Evolutionary conservation across 2,329 filamentous ascomycete genomes (phyloP).

Genomic region (Penicillium sp.): DNA sequence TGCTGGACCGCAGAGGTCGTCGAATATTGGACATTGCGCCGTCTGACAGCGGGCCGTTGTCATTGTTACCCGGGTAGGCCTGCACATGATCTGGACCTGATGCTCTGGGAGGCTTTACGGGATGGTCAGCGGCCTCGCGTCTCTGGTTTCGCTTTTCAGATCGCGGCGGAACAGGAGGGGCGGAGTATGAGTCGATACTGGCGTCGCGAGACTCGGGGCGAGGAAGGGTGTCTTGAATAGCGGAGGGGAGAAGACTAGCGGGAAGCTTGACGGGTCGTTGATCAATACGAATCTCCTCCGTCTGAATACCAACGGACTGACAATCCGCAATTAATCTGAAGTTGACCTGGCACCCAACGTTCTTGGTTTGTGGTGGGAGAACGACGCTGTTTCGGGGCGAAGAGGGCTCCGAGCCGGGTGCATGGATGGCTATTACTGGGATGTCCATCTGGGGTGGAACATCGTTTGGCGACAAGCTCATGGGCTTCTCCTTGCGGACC

Average conservation of each 20-base stretch:
- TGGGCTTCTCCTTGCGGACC: conserved; percentile 15
- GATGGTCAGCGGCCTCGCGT: conserved; percentile 40
- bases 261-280: conserved; percentile 74
- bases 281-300: conserved; percentile 86
- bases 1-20: conserved; percentile 75
- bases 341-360: conserved; percentile 77
- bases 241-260: conserved; percentile 75
- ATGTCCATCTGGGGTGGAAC: conserved; percentile 53
- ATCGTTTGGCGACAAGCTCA: conserved; percentile 12
- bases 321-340: conserved; percentile 51
- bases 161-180: conserved; percentile 38
- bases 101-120: conserved; percentile 25
- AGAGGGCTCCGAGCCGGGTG: conserved; percentile 79
- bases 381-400: conserved; percentile 74
- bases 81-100: conserved; percentile 55
- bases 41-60: conserved; percentile 70
- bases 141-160: conserved; percentile 31
- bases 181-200: conserved; percentile 36
- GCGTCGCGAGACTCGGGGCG: conserved; percentile 24
- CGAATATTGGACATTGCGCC: conserved; percentile 62
- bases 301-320: conserved; percentile 70
- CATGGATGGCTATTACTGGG: conserved; percentile 88
- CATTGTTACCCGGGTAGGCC: conserved; percentile 76
- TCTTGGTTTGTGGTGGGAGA: conserved; percentile 78
- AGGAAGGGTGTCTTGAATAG: conserved; percentile 61